Evolutionary conservation across 306 rosid species (phyloP).

Genomic region (Rubus parviflorus): DNA sequence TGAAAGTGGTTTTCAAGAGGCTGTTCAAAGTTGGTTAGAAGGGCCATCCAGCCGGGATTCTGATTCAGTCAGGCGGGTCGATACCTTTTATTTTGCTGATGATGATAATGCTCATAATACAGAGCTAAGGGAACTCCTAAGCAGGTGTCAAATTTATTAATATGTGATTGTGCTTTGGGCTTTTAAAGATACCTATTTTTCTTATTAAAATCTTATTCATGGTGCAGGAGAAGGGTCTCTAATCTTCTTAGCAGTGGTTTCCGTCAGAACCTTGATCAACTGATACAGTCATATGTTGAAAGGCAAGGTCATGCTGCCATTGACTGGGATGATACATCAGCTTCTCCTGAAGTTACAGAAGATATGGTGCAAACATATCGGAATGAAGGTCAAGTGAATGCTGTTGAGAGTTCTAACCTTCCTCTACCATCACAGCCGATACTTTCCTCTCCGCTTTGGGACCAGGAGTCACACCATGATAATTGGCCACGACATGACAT

Average conservation of each 20-base stretch:
- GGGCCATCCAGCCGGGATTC: slow-evolving; percentile 65
- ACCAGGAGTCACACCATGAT: slow-evolving; percentile 58
- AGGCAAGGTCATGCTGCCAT: slow-evolving; percentile 66
- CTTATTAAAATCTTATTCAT: slow-evolving; percentile 18
- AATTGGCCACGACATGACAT: slow-evolving; percentile 67
- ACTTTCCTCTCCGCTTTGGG: slow-evolving; percentile 72
- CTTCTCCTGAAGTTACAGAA: slow-evolving; percentile 54
- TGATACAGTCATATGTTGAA: slow-evolving; percentile 90
- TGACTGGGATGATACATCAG: slow-evolving; percentile 72
- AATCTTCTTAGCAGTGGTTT: slow-evolving; percentile 91
- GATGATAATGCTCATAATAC: slow-evolving; percentile 74
- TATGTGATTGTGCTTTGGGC: slow-evolving; percentile 18
- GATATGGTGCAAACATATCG: slow-evolving; percentile 55
- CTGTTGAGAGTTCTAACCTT: slow-evolving; percentile 42
- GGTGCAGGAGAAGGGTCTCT: slow-evolving; percentile 96
- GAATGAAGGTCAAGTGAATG: slow-evolving; percentile 40
- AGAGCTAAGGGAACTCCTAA: slow-evolving; percentile 89
- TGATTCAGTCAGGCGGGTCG: slow-evolving; percentile 55
- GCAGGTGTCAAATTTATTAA: slow-evolving; percentile 51
- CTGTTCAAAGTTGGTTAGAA: slow-evolving; percentile 85
- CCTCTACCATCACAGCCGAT: slow-evolving; percentile 54
- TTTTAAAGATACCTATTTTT: not conserved
- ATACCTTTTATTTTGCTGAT: slow-evolving; percentile 72
- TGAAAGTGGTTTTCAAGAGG: slow-evolving; percentile 74
- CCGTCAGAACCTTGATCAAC: slow-evolving; percentile 85